phyloP scores from a whole-genome alignment of 768 basidiomycete species.

The Exsudoporus frostii region DNA sequence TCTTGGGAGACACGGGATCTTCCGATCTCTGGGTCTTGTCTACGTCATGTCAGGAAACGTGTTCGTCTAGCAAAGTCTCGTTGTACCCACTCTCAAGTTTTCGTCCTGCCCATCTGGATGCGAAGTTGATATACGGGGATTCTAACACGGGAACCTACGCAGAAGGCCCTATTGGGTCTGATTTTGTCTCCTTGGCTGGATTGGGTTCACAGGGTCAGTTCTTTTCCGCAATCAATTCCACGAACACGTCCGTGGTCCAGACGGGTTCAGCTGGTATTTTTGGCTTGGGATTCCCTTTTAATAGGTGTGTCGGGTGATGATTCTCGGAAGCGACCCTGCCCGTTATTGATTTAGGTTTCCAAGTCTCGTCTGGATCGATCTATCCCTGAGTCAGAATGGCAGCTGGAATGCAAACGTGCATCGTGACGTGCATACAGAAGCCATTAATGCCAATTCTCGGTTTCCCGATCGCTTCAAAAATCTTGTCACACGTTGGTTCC shows the following conservation, averaged over 20 bases:
- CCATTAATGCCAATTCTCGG: neutral
- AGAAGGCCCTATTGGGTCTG: slow-evolving; percentile 58
- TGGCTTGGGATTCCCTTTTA: slow-evolving; percentile 71
- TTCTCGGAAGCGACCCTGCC: neutral
- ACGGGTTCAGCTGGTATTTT: slow-evolving; percentile 64
- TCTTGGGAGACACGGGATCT: slow-evolving; percentile 65
- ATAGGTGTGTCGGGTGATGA: slow-evolving; percentile 45
- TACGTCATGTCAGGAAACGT: slow-evolving; percentile 46
- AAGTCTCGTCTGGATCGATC: slow-evolving; percentile 47
- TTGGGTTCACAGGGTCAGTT: slow-evolving; percentile 49
- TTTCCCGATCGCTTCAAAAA: slow-evolving; percentile 10
- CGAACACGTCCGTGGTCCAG: slow-evolving; percentile 59
- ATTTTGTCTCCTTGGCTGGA: slow-evolving; percentile 53
- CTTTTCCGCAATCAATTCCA: slow-evolving; percentile 65
- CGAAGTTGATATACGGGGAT: slow-evolving; percentile 63
- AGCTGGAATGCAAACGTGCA: neutral
- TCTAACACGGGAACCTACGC: slow-evolving; percentile 69
- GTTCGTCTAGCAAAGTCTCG: slow-evolving; percentile 37
- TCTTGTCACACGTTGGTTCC: slow-evolving; percentile 19
- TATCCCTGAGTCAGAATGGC: slow-evolving; percentile 28
- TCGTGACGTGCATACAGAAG: neutral
- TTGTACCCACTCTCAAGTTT: slow-evolving; percentile 52
- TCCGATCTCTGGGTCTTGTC: slow-evolving; percentile 76
- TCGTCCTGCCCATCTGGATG: slow-evolving; percentile 44
- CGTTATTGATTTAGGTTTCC: neutral